A percentile compares a stretch with the other conserved stretches of the same genome.
phyloP scores from a whole-genome alignment of 768 basidiomycete genomes.

The Sarcodon sp. region DNA sequence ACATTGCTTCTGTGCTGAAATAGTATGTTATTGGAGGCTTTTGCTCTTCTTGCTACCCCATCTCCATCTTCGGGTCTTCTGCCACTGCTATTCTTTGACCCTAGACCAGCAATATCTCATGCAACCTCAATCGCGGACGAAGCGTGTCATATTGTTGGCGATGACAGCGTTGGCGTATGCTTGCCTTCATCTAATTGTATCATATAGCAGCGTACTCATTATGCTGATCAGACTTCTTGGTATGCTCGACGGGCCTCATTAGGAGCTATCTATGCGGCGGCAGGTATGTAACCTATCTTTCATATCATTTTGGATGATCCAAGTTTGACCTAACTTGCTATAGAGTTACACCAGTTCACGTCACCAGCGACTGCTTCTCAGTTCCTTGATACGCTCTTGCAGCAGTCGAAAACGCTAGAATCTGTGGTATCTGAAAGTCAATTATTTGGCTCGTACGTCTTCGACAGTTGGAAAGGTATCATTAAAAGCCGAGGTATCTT shows the following conservation, averaged over 20 bases:
- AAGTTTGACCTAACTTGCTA: background rate
- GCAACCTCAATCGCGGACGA: conserved; percentile 51
- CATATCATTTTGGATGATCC: background rate
- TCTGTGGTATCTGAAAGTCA: conserved; percentile 36
- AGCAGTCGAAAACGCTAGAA: conserved; percentile 30
- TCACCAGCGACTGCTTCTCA: conserved; percentile 54
- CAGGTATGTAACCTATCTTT: conserved; percentile 28
- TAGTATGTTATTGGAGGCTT: conserved; percentile 35
- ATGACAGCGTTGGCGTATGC: conserved; percentile 45
- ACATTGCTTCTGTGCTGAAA: background rate
- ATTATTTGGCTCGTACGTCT: conserved; percentile 46
- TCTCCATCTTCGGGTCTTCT: conserved; percentile 13
- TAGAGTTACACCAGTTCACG: conserved; percentile 73
- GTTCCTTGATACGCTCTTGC: conserved; percentile 58
- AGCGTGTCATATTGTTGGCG: conserved; percentile 48
- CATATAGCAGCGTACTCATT: background rate
- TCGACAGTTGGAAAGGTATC: conserved; percentile 63
- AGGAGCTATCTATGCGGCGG: conserved; percentile 57
- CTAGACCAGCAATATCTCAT: conserved; percentile 47
- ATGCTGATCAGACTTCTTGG: conserved; percentile 45
- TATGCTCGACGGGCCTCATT: conserved; percentile 56
- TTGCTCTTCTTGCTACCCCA: conserved; percentile 51
- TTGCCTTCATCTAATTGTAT: background rate
- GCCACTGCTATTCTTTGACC: conserved; percentile 39
- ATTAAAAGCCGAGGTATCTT: conserved; percentile 52